A percentile compares a stretch with the other conserved stretches of the same genome.
phyloP scores from a whole-genome alignment of 495 filamentous ascomycete species.

The Hypoxylon subgilvum region DNA sequence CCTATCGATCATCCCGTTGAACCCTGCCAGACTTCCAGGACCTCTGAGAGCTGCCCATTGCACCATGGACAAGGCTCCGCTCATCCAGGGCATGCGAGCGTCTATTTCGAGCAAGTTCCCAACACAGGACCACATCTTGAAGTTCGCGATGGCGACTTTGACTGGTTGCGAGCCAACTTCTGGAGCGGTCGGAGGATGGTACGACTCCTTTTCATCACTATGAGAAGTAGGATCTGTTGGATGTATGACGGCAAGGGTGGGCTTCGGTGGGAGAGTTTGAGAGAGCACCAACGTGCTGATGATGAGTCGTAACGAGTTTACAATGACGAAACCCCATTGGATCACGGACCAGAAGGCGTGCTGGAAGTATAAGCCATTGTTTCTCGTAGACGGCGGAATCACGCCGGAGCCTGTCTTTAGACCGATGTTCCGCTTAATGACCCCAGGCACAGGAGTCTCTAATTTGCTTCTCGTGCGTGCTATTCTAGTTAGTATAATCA shows the following conservation, averaged over 20 bases:
- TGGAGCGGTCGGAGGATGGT: constrained; percentile 7
- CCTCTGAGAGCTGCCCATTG: constrained; percentile 74
- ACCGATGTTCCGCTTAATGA: constrained; percentile 25
- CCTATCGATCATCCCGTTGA: constrained; percentile 85
- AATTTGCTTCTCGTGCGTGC: constrained; percentile 19
- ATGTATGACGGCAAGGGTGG: constrained; percentile 15
- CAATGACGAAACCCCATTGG: constrained; percentile 70
- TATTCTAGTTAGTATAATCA: constrained; percentile 61
- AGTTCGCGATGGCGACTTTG: constrained; percentile 74
- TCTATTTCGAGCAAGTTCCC: constrained; percentile 72
- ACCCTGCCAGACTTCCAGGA: constrained; percentile 73
- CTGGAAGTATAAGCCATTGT: constrained; percentile 47
- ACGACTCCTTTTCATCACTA: constrained; percentile 13
- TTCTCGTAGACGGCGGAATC: constrained; percentile 32
- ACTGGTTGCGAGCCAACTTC: constrained; percentile 38
- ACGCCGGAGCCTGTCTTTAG: constrained; percentile 38
- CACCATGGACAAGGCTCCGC: constrained; percentile 69
- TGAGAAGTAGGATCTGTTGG: constrained; percentile 15
- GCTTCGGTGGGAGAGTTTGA: constrained; percentile 55
- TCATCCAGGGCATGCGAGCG: constrained; percentile 84
- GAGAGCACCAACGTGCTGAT: constrained; percentile 56
- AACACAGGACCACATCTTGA: constrained; percentile 73
- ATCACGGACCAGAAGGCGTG: constrained; percentile 70
- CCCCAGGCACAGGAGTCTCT: constrained; percentile 19
- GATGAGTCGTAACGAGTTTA: constrained; percentile 68